A percentile compares a stretch with the other conserved stretches of the same genome.
phyloP scores from a whole-genome alignment of 352 stramenopile genomes.

The Globisporangium spinosum region DNA sequence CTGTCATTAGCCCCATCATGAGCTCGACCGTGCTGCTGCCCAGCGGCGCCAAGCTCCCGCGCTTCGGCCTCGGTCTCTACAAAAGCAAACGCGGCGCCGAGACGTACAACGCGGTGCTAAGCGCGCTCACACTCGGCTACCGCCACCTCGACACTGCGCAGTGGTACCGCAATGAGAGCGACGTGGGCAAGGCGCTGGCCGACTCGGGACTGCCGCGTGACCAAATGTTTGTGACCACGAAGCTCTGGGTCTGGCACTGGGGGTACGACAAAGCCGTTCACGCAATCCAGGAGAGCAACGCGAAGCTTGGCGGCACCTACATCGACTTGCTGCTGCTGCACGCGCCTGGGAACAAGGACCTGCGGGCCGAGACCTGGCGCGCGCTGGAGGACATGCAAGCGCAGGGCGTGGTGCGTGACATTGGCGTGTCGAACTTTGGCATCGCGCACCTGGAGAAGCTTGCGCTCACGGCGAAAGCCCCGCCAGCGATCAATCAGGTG shows the following conservation, averaged over 20 bases:
- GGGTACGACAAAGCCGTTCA: constrained; percentile 65
- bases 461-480: constrained; percentile 43
- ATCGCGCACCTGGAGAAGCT: constrained; percentile 80
- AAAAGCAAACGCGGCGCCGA: constrained; percentile 40
- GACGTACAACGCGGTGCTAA: constrained; percentile 48
- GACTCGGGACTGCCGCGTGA: constrained; percentile 70
- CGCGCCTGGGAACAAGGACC: constrained; percentile 43
- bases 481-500: constrained; percentile 81
- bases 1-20: neutral
- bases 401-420: constrained; percentile 62
- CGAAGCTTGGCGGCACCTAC: constrained; percentile 66
- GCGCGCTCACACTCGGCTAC: constrained; percentile 72
- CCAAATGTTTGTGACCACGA: constrained; percentile 86
- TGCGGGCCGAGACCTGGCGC: constrained; percentile 44
- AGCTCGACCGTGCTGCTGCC: constrained; percentile 17
- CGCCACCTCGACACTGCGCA: constrained; percentile 88
- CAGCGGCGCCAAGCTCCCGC: constrained; percentile 41
- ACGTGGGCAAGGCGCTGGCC: constrained; percentile 66
- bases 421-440: constrained; percentile 90
- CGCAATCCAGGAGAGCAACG: constrained; percentile 42
- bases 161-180: constrained; percentile 84
- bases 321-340: constrained; percentile 78
- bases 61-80: constrained; percentile 52
- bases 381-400: constrained; percentile 47
- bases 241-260: constrained; percentile 57